Conservation (phyloP, 1,284 basidiomycete genomes). For the Heterobasidion occidentale region DNA sequence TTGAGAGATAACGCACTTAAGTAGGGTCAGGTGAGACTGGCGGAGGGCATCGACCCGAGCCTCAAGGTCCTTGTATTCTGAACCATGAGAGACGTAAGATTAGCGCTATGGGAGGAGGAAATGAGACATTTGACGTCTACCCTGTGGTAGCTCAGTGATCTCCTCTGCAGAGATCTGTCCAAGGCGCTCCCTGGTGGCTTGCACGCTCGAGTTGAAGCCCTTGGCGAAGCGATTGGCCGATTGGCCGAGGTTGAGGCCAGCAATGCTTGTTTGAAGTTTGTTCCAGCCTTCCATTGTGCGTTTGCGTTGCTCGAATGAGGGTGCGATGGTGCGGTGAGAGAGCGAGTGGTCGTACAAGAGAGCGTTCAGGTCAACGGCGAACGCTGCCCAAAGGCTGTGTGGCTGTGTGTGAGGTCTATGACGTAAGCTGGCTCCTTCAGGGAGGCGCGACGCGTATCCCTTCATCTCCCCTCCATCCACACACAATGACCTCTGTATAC, state of each 20-base stretch:
- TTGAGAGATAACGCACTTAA: constrained; percentile 50
- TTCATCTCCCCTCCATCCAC: constrained; percentile 2
- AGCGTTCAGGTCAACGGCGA: not conserved
- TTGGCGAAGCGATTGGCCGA: constrained; percentile 71
- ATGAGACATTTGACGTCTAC: constrained; percentile 24
- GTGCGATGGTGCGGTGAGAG: constrained; percentile 1
- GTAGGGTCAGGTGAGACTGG: constrained; percentile 68
- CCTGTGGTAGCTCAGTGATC: constrained; percentile 92
- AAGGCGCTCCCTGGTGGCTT: constrained; percentile 86
- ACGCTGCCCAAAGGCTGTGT: not conserved
- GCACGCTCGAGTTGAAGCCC: constrained; percentile 80
- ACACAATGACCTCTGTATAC: constrained; percentile 22
- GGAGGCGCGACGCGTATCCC: constrained; percentile 9
- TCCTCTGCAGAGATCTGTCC: constrained; percentile 87
- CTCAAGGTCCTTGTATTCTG: constrained; percentile 96
- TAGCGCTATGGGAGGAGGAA: constrained; percentile 5
- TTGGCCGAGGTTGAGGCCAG: constrained; percentile 58
- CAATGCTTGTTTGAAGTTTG: constrained; percentile 53
- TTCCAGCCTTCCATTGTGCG: constrained; percentile 70
- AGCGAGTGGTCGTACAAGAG: not conserved
- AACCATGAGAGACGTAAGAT: constrained; percentile 10
- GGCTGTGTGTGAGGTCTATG: not conserved
- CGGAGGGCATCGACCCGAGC: constrained; percentile 89
- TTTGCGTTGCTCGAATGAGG: constrained; percentile 9
- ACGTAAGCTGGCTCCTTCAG: constrained; percentile 2